Conservation (phyloP, 139 green algal species). For the Coelastrella sp. region DNA sequence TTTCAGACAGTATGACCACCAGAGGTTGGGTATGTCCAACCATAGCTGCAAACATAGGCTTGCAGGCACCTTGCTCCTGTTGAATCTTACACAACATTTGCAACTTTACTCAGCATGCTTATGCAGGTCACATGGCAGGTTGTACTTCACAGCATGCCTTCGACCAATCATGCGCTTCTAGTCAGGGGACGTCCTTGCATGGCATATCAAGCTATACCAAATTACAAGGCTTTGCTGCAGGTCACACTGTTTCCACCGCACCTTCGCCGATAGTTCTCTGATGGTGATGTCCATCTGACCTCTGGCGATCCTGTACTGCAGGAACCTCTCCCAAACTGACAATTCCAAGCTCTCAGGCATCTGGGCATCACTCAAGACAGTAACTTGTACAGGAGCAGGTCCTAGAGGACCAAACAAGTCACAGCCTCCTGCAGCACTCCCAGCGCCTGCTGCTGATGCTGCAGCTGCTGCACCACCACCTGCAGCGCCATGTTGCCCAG, state of each 20-base stretch:
- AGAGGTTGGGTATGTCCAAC: no score
- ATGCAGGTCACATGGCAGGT: no score
- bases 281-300: slow-evolving; percentile 43
- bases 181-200: no score
- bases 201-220: no score
- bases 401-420: slow-evolving; percentile 28
- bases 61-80: no score
- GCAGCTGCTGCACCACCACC: slow-evolving; percentile 11
- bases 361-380: slow-evolving; percentile 11
- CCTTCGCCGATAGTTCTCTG: slow-evolving; percentile 18
- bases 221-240: neutral
- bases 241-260: neutral
- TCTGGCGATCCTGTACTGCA: slow-evolving; percentile 38
- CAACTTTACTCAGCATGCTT: no score
- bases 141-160: no score
- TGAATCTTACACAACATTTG: no score
- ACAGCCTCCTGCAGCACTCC: neutral
- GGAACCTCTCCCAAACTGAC: slow-evolving; percentile 53
- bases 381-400: slow-evolving; percentile 22
- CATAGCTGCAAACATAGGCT: no score
- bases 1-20: no score
- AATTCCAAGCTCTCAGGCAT: slow-evolving; percentile 55
- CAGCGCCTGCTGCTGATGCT: neutral
- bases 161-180: no score
- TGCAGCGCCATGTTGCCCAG: neutral